Percentiles rank a stretch among this genome's conserved stretches.
phyloP scores from a whole-genome alignment of 1,284 basidiomycete species.

The Microbotryum lychnidis-dioicae region DNA sequence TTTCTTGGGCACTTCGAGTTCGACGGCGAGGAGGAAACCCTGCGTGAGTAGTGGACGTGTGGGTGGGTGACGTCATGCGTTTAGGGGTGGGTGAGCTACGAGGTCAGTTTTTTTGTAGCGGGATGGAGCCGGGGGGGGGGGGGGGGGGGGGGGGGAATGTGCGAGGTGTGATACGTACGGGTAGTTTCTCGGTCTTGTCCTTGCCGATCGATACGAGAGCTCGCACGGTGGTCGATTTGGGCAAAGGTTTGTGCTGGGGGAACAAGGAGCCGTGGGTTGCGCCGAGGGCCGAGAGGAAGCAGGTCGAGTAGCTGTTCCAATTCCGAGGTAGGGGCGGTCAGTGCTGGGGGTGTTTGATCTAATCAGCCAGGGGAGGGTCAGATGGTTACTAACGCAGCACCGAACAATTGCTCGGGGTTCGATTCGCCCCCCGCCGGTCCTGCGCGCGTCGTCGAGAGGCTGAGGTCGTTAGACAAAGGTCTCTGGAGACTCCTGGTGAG shows the following conservation, averaged over 20 bases:
- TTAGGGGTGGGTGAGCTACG: too few relatives aligned
- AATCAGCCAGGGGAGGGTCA: too few relatives aligned
- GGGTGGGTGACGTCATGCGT: background rate
- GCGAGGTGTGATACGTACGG: conserved; percentile 5
- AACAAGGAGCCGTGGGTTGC: conserved; percentile 27
- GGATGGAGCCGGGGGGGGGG: too few relatives aligned
- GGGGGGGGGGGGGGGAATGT: too few relatives aligned
- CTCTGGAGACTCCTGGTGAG: too few relatives aligned
- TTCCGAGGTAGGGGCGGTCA: background rate
- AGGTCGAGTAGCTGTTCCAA: conserved; percentile 24
- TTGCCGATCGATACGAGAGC: conserved; percentile 24
- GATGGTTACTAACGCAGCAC: conserved; percentile 1
- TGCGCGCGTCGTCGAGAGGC: background rate
- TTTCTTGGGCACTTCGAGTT: conserved; percentile 28
- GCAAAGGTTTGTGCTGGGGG: conserved; percentile 21
- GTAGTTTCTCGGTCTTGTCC: conserved; percentile 10
- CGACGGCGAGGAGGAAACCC: conserved; percentile 29
- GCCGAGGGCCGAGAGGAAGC: conserved; percentile 32
- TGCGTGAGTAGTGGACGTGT: background rate
- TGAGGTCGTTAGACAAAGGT: too few relatives aligned
- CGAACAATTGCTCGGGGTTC: conserved; percentile 30
- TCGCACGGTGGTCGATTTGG: conserved; percentile 22
- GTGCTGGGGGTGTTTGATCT: background rate
- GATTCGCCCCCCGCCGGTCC: background rate
- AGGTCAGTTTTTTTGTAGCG: too few relatives aligned